phyloP scores from a whole-genome alignment of 176 grass and related monocot species.

The Sorghum bicolor region DNA sequence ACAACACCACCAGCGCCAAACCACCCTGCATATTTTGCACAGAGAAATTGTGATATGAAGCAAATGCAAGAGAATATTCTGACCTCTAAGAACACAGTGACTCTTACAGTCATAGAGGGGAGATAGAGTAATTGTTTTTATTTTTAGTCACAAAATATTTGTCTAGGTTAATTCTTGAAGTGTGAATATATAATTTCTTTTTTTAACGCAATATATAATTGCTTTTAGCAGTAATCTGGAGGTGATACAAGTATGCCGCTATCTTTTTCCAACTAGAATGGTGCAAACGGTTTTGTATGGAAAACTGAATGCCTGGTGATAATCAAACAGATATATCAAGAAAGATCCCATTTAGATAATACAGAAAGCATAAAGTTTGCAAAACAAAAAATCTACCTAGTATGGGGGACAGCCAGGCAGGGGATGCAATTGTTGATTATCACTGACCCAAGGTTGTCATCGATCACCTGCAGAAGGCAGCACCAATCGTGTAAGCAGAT shows the following conservation, averaged over 20 bases:
- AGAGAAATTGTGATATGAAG: background rate
- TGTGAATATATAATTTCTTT: too few relatives aligned
- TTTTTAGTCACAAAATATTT: background rate
- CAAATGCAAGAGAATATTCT: background rate
- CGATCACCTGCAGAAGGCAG: too few relatives aligned
- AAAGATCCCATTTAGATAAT: background rate
- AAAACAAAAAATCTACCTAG: background rate
- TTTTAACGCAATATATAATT: too few relatives aligned
- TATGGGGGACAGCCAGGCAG: too few relatives aligned
- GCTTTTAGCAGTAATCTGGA: background rate
- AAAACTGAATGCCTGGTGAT: background rate
- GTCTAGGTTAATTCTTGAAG: background rate
- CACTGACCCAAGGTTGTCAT: too few relatives aligned
- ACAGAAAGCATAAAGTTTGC: background rate
- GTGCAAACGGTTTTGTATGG: background rate
- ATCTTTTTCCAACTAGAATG: background rate
- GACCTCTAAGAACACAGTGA: background rate
- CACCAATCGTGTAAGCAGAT: too few relatives aligned
- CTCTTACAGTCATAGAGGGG: background rate
- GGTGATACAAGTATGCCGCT: background rate
- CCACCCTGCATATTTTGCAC: conserved; percentile 11
- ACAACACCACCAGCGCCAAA: conserved; percentile 24
- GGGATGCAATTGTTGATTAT: too few relatives aligned
- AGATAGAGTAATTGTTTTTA: background rate
- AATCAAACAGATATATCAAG: background rate